Conservation (phyloP, 345 rosid species). For the Angophora floribunda region DNA sequence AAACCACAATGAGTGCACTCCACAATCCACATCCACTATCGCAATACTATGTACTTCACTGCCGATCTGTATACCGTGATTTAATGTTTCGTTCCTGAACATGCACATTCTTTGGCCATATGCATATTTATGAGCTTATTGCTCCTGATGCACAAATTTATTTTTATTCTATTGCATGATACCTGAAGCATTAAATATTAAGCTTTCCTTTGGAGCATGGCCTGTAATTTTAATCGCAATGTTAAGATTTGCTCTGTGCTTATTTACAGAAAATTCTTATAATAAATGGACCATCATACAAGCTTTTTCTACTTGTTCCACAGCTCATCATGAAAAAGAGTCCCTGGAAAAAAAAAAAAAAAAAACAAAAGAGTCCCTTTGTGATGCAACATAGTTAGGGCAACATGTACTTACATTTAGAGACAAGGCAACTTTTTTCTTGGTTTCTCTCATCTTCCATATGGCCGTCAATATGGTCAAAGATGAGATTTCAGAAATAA, state of each 20-base stretch:
- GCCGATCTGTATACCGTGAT: background rate
- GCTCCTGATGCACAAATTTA: background rate
- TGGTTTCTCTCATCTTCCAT: background rate
- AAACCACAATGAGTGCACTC: background rate
- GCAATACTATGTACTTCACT: background rate
- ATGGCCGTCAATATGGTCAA: background rate
- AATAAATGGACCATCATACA: background rate
- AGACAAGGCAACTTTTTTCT: background rate
- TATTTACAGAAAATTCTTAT: background rate
- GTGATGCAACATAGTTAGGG: background rate
- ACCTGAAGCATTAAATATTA: background rate
- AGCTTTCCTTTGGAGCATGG: background rate
- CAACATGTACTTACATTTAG: background rate
- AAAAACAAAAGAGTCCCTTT: background rate
- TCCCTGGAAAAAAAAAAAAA: background rate
- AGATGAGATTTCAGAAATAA: background rate
- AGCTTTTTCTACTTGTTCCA: background rate
- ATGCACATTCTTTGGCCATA: background rate
- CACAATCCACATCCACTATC: background rate
- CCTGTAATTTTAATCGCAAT: background rate
- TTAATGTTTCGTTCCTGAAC: background rate
- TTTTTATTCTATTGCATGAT: background rate
- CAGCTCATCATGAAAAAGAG: background rate
- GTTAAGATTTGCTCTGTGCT: background rate
- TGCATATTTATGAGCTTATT: background rate